A percentile compares a stretch with the other conserved stretches of the same genome.
Conservation (phyloP, 2,329 filamentous ascomycete genomes). For the Talaromyces sp. region DNA sequence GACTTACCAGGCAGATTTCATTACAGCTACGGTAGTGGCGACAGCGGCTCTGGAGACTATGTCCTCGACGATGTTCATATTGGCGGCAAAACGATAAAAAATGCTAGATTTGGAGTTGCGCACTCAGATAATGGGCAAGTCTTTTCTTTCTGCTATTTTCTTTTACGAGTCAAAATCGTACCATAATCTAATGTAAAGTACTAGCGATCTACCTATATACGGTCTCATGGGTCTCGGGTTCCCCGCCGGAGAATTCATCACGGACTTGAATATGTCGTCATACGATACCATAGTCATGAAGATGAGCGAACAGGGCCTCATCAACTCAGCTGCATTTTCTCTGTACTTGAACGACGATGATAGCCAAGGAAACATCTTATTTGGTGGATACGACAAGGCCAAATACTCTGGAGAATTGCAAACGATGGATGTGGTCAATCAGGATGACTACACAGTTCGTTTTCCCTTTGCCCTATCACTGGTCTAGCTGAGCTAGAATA, state of each 20-base stretch:
- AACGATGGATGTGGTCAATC: neutral
- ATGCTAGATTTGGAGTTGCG: neutral
- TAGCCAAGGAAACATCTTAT: conserved; percentile 1
- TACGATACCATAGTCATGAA: neutral
- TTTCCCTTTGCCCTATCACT: neutral
- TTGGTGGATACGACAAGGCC: conserved; percentile 2
- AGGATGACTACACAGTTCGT: neutral
- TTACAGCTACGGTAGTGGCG: neutral
- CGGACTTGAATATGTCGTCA: neutral
- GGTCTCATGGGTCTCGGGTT: neutral
- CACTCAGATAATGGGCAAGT: neutral
- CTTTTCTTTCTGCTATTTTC: neutral
- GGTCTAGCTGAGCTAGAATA: neutral
- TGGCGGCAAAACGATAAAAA: neutral
- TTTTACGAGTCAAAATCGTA: neutral
- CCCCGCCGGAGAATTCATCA: neutral
- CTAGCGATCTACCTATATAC: neutral
- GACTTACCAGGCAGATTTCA: neutral
- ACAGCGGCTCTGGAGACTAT: neutral
- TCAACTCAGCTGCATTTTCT: neutral
- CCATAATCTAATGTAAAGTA: neutral
- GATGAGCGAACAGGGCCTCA: neutral
- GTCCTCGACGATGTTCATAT: conserved; percentile 1
- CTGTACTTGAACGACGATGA: neutral
- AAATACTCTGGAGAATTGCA: neutral